Base-by-base conservation (phyloP, 2,329 filamentous ascomycete species). In the Alternaria novae-zelandiae region DNA sequence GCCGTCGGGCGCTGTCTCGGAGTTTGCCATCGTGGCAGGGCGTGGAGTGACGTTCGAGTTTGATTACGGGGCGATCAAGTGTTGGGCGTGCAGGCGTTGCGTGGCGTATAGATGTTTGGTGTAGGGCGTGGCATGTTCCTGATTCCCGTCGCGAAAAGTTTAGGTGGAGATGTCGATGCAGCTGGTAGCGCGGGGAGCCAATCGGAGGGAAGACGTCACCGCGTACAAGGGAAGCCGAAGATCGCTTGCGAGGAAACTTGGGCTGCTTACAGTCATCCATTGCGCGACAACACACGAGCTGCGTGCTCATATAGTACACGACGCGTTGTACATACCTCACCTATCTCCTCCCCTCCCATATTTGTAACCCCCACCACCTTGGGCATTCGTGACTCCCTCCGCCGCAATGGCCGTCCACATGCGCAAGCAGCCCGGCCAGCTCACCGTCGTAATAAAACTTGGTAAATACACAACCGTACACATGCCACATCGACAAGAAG, bases 361-460 rank as follows among this genome's bases (percentile, higher is more conserved):
- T 21, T 21, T 21, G 21, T 21, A 21, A 21, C 21, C 21, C 21
- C 21, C 21, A 15, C 10, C n/a, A 21, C 25, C 15, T 41, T n/a
- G 5, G 1, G 21, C 9, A 2, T 13, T 17, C 10, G 10, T 26
- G n/a, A 20, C 32, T 13, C 23, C 15, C 12, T 57, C 50, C 21
- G 43, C 12, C 54, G 64, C 30, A 45, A 78, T 75, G 71, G 73
- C 78, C 57, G 76, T 81, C 49, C 76, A 79, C 45, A 71, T 76
- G 70, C 76, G 89, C 83, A 90, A 88, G 78, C 86, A 88, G 74
- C 75, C 73, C 20, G 75, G 76, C 25, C 77, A 79, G 63, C 86
- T 93, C 70, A 93, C 90, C 57, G 88, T 96, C 67, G 92, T 96
- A 73, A 95, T 96, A 75, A 96, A 96, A 84, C 87, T 96, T 68